Conservation (phyloP, 2,329 filamentous ascomycete species). For the Colletotrichum tamarilloi region DNA sequence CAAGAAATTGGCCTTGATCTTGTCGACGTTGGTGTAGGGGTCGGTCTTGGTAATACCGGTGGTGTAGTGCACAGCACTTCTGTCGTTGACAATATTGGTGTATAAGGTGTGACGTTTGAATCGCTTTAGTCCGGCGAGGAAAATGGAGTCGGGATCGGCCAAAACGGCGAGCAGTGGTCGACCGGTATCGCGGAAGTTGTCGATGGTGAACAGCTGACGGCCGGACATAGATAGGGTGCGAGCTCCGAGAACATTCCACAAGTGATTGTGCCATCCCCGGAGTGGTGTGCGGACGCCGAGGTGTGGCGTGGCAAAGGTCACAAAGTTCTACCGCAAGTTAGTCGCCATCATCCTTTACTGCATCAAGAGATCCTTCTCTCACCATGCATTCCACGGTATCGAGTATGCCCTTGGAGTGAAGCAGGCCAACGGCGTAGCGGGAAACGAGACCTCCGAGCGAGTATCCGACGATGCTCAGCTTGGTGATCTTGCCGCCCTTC, state of each 20-base stretch:
- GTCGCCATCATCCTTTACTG: not conserved
- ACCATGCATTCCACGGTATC: slow-evolving; percentile 83
- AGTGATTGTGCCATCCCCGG: slow-evolving; percentile 71
- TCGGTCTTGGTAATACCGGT: slow-evolving; percentile 81
- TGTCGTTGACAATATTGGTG: slow-evolving; percentile 88
- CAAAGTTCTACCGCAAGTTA: slow-evolving; percentile 76
- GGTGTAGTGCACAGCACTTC: slow-evolving; percentile 85
- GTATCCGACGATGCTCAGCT: slow-evolving; percentile 90
- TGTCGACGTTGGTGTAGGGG: slow-evolving; percentile 77
- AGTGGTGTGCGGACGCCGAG: slow-evolving; percentile 79
- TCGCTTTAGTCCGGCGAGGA: slow-evolving; percentile 79
- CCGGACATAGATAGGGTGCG: slow-evolving; percentile 85
- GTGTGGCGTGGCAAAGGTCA: slow-evolving; percentile 89
- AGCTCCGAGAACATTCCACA: slow-evolving; percentile 88
- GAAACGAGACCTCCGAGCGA: slow-evolving; percentile 89
- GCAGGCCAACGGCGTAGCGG: slow-evolving; percentile 85
- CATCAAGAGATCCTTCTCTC: slow-evolving; percentile 39
- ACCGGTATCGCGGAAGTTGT: slow-evolving; percentile 86
- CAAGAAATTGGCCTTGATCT: slow-evolving; percentile 78
- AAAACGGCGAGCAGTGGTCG: slow-evolving; percentile 83
- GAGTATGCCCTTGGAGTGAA: slow-evolving; percentile 84
- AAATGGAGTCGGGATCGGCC: slow-evolving; percentile 86
- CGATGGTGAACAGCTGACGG: slow-evolving; percentile 87
- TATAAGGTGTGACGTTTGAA: slow-evolving; percentile 86
- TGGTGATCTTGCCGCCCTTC: slow-evolving; percentile 77